Evolutionary conservation across 148 eudicot genomes (phyloP), one percentile per base, ranked within the genome.

Genomic region (Hydrangea macrophylla): DNA sequence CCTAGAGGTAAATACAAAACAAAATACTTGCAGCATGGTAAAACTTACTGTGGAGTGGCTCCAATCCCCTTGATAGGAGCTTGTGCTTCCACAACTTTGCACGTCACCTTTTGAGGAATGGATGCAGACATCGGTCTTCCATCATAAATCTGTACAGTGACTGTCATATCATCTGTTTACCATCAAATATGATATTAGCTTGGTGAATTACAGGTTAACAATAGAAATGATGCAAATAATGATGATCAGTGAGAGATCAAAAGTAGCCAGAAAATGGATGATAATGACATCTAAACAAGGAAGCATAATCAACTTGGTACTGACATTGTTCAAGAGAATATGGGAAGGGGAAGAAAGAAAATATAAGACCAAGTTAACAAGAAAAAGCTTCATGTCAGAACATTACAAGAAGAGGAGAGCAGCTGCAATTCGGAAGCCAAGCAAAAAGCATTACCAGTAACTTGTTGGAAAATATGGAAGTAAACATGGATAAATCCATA

Each of bases 81-180:
- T 61, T 80, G 90, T 58, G 98, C 92, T 73, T 90, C 92, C 70
- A 82, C 84, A 66, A 94, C 97, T 64, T 84, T 84, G 79, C 98
- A 94, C 17, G 96, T 86, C 58, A 94, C 98, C 68, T 90, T 87
- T 61, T 64, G 75, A 62, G 98, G 98, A 78, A 94, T 73, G 12
- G 95, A 84, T 27, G 95, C 96, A 70, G 92, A 88, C 90, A 88
- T 72, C 55, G 91, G 84, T 77, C 83, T 83, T 24, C 72, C 97
- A 76, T 94, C 89, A 76, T 64, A 94, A 70, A 90, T 80, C 63
- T 86, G 85, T 24, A 94, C 85, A 4, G 68, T 66, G 5, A 94
- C 87, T 24, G 78, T 82, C 95, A 94, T 88, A 69, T 87, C 96
- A 73, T 94, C 98, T 93, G 86, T 75, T 75, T n/a, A 61, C 23